Conservation (phyloP, 2,329 filamentous ascomycete species). For the Botryotinia globosa region DNA sequence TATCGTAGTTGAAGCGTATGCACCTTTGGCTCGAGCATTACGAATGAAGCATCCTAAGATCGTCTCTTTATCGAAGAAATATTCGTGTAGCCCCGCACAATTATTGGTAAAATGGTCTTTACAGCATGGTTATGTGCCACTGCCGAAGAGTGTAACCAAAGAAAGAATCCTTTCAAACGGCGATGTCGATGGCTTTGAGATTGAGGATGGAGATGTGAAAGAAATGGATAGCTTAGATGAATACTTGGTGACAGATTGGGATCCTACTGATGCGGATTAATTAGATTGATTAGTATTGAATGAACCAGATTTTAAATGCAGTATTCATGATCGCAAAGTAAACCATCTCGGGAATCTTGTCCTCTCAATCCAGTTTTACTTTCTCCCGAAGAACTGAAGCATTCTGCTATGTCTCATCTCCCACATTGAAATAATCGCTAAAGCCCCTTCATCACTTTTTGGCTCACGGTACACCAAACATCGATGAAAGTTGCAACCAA, state of each 20-base stretch:
- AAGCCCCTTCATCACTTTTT: neutral
- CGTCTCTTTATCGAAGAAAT: constrained; percentile 60
- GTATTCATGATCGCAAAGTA: neutral
- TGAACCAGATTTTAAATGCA: neutral
- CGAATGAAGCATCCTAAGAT: constrained; percentile 68
- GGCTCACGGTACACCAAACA: neutral
- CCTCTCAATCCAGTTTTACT: neutral
- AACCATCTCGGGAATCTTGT: neutral
- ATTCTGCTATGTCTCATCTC: neutral
- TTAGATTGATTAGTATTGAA: neutral
- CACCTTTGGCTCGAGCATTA: constrained; percentile 69
- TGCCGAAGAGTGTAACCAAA: constrained; percentile 68
- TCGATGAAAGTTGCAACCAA: neutral
- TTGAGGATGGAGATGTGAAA: constrained; percentile 61
- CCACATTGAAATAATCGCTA: neutral
- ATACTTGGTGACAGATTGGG: constrained; percentile 68
- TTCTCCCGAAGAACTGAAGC: neutral
- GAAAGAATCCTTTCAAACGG: constrained; percentile 65
- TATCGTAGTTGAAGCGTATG: constrained; percentile 76
- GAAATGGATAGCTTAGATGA: constrained; percentile 66
- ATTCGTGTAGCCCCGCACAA: constrained; percentile 68
- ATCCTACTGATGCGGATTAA: constrained; percentile 45
- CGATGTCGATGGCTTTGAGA: constrained; percentile 57
- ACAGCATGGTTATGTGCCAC: constrained; percentile 68
- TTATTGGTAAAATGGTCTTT: constrained; percentile 74